These are phyloP conservation scores for Annona squamosa DNA, from an alignment of 164 flowering plant species.

Conservation along the genomic window DNA sequence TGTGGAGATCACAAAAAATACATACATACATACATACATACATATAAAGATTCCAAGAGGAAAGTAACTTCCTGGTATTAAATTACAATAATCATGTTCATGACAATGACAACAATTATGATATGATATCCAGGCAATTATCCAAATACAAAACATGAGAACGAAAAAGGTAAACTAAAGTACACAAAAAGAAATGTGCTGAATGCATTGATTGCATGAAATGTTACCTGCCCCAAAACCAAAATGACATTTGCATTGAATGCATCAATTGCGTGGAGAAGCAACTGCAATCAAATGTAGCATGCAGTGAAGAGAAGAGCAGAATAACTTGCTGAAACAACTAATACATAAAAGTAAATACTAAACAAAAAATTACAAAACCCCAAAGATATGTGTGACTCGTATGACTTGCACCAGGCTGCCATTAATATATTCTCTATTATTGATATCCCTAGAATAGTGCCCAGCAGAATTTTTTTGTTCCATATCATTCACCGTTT, in stretches of 20 bases:
- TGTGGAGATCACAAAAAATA: constrained; percentile 16
- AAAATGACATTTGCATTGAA: constrained; percentile 73
- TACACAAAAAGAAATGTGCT: neutral
- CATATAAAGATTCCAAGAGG: no score
- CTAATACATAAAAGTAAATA: neutral
- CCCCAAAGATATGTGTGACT: no score
- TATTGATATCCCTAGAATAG: neutral
- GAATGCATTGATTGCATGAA: neutral
- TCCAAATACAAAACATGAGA: no score
- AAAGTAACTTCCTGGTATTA: no score
- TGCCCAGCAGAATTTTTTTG: neutral
- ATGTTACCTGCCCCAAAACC: constrained; percentile 83
- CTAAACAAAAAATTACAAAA: no score
- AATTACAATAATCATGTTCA: no score
- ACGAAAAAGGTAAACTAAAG: no score
- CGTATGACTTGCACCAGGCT: neutral
- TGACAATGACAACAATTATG: no score
- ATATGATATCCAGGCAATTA: no score
- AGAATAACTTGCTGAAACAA: neutral
- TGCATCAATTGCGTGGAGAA: constrained; percentile 80
- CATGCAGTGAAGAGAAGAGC: neutral
- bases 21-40: no score
- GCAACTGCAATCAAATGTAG: constrained; percentile 45
- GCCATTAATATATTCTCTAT: neutral
- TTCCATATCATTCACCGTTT: neutral